Base-by-base conservation (phyloP, 116 monocot genomes). In the Iris pallida region DNA sequence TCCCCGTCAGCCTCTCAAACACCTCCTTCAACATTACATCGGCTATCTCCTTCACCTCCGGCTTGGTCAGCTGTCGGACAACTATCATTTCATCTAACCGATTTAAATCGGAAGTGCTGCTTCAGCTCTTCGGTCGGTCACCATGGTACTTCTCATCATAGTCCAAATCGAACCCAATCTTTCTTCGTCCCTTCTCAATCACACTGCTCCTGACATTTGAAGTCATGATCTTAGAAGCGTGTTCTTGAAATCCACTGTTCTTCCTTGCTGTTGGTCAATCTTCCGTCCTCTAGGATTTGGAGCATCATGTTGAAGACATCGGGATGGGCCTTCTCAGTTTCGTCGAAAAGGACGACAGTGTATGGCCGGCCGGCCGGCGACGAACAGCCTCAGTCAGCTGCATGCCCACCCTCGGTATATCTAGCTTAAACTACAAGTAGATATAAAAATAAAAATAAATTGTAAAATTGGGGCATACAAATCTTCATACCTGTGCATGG, bases 271-370 rank as follows among this genome's bases (percentile, higher is more conserved):
- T 86, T 82, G 0, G 86, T 86, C 10, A 86, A 41, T 16, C 79
- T 68, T 1, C 86, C 86, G 57, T 86, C 86, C 19, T 86, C 86
- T 14, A 86, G 56, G 14, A 86, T 76, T 57, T 82, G 86, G 16
- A 86, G 85, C 70, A 86, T 75, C 78, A 86, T 79, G 64, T 86
- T 81, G 75, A 86, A 86, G 16, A 86, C 81, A 61, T 86, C 85
- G 1, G 81, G 81, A 55, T 86, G 85, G 6, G 85, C 85, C 68
- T 86, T 86, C 63, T 86, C 86, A 16, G 82, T 76, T 48, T 82
- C 79, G 45, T 86, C 86, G 42, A 86, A 79, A 3, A 82, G 76
- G 59, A 86, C 67, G 0, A 86, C 82, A 0, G 79, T 76, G 61
- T 82, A 86, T 8, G 86, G 82, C 0, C 82, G 71, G 5, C 73